Percentiles rank a stretch among this genome's conserved stretches.
Evolutionary conservation across 441 rosid species (phyloP).

Genomic region (Gossypium davidsonii): DNA sequence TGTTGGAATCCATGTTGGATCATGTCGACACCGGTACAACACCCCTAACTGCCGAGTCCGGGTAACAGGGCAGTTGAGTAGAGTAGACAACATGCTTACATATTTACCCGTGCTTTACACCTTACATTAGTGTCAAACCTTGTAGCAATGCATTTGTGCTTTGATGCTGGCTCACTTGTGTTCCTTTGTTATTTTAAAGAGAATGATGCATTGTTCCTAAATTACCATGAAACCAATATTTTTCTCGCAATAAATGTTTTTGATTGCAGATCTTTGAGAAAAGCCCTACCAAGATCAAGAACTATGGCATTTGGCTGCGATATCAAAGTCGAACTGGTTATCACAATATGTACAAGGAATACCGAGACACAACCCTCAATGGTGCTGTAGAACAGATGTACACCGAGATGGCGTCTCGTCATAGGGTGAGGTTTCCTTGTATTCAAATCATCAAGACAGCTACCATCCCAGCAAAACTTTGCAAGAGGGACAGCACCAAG

Average conservation of each 20-base stretch:
- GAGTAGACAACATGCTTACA: not conserved
- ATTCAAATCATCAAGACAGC: conserved; percentile 56
- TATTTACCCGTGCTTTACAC: not conserved
- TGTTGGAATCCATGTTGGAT: too few relatives aligned
- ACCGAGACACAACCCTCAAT: conserved; percentile 50
- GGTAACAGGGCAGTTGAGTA: not conserved
- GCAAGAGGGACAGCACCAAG: conserved; percentile 63
- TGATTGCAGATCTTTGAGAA: conserved; percentile 47
- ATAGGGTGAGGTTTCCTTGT: conserved; percentile 55
- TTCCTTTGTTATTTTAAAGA: not conserved
- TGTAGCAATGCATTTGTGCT: not conserved
- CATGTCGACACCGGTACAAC: too few relatives aligned
- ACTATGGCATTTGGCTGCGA: conserved; percentile 55
- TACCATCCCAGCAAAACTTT: conserved; percentile 38
- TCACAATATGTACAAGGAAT: conserved; percentile 66
- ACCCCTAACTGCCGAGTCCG: too few relatives aligned
- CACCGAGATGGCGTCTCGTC: conserved; percentile 57
- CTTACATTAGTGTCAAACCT: not conserved
- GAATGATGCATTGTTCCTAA: too few relatives aligned
- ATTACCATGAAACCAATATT: too few relatives aligned
- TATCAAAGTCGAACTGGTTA: conserved; percentile 52
- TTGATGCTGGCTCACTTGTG: not conserved
- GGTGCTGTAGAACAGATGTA: conserved; percentile 63
- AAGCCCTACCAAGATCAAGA: conserved; percentile 49
- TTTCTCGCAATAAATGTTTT: not conserved